Percentiles rank a stretch among this genome's conserved stretches.
Evolutionary conservation across 2,329 filamentous ascomycete species (phyloP).

Genomic region (Ophiocordyceps australis): DNA sequence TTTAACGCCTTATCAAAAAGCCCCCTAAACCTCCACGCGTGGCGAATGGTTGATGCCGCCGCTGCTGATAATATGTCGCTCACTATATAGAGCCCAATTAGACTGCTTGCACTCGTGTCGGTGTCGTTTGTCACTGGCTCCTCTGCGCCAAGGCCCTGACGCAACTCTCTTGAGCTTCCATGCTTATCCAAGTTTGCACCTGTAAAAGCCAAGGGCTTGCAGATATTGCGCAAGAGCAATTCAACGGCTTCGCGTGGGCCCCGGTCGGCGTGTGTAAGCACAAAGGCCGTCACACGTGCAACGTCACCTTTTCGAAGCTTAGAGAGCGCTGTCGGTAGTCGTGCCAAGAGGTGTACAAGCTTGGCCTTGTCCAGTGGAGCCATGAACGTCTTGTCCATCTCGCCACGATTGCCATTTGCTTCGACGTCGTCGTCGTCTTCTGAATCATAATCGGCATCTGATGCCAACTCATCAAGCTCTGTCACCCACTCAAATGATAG

Average conservation of each 20-base stretch:
- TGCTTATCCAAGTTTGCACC: conserved; percentile 44
- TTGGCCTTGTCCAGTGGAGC: conserved; percentile 73
- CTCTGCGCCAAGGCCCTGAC: conserved; percentile 10
- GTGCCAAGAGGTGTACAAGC: conserved; percentile 65
- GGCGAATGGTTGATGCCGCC: conserved; percentile 59
- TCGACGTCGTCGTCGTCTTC: conserved; percentile 65
- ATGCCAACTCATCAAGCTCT: conserved; percentile 59
- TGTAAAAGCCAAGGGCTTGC: conserved; percentile 56
- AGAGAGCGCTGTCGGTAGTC: conserved; percentile 58
- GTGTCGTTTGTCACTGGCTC: conserved; percentile 20
- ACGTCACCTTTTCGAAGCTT: conserved; percentile 71
- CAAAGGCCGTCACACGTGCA: conserved; percentile 71
- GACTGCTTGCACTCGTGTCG: conserved; percentile 54
- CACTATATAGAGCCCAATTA: conserved; percentile 64
- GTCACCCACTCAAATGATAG: conserved; percentile 73
- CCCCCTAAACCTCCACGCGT: conserved; percentile 74
- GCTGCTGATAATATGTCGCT: conserved; percentile 64
- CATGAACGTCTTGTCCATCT: conserved; percentile 45
- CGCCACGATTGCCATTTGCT: conserved; percentile 31
- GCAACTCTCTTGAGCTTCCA: conserved; percentile 15
- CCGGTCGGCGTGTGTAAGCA: conserved; percentile 67
- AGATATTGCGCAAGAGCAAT: conserved; percentile 67
- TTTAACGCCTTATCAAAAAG: conserved; percentile 60
- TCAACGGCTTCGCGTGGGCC: conserved; percentile 87
- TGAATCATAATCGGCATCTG: conserved; percentile 72